Evolutionary conservation across 1,139 yeast species (phyloP).

Genomic region (Taphrina sp.): DNA sequence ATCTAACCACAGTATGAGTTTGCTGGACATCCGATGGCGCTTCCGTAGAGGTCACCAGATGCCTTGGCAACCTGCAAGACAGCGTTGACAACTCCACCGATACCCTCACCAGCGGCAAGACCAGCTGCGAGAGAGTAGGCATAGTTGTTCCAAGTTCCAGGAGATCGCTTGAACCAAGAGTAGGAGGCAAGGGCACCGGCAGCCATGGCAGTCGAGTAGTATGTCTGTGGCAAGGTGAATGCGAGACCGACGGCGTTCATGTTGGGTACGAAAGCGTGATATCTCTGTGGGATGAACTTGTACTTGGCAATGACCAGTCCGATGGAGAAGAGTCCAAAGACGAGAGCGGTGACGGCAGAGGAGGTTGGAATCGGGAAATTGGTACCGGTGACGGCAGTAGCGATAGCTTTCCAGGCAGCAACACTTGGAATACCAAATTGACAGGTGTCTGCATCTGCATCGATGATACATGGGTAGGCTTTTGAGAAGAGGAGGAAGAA

Average conservation of each 20-base stretch:
- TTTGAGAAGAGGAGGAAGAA: slow-evolving; percentile 32
- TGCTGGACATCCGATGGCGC: slow-evolving; percentile 25
- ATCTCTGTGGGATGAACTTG: slow-evolving; percentile 19
- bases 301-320: slow-evolving; percentile 22
- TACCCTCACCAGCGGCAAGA: slow-evolving; percentile 33
- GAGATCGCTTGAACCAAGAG: slow-evolving; percentile 29
- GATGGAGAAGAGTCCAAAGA: slow-evolving; percentile 28
- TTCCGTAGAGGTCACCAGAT: slow-evolving; percentile 27
- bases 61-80: slow-evolving; percentile 19
- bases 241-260: slow-evolving; percentile 35
- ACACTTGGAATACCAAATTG: slow-evolving; percentile 31
- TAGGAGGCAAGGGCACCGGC: slow-evolving; percentile 30
- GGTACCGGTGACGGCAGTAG: slow-evolving; percentile 30
- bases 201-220: slow-evolving; percentile 34
- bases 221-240: slow-evolving; percentile 34
- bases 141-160: slow-evolving; percentile 28
- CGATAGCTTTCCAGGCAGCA: slow-evolving; percentile 33
- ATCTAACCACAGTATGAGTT: slow-evolving; percentile 24
- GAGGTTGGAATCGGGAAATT: slow-evolving; percentile 25
- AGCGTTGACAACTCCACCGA: slow-evolving; percentile 34
- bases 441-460: slow-evolving; percentile 25
- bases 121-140: slow-evolving; percentile 34
- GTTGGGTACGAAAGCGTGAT: slow-evolving; percentile 30
- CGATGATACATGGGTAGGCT: slow-evolving; percentile 33
- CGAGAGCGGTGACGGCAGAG: slow-evolving; percentile 27